phyloP scores from a whole-genome alignment of 2,329 filamentous ascomycete species.

The Aspergillus neotritici region DNA sequence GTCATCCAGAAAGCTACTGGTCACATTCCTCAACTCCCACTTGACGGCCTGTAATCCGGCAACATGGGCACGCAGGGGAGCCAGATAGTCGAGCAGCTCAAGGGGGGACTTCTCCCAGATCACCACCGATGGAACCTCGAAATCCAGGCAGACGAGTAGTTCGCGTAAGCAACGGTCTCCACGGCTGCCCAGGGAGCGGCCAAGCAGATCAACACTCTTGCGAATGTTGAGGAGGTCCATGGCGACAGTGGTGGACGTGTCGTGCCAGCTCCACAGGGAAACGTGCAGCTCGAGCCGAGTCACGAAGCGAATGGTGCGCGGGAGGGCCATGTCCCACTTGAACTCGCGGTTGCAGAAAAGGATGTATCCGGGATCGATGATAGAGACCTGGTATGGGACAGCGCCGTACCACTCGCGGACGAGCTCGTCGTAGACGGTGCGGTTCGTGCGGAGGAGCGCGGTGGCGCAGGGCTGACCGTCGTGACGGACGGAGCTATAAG shows the following conservation, averaged over 20 bases:
- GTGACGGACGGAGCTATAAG: no score
- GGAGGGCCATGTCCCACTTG: no score
- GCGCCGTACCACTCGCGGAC: slow-evolving; percentile 9
- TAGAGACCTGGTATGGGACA: slow-evolving; percentile 5
- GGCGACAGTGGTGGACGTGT: no score
- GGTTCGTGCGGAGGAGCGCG: slow-evolving; percentile 8
- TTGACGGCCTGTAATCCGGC: background rate
- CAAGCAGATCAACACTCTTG: slow-evolving; percentile 2
- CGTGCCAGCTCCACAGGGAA: no score
- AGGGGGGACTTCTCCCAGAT: slow-evolving; percentile 10
- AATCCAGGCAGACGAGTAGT: slow-evolving; percentile 2
- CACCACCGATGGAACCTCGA: slow-evolving; percentile 9
- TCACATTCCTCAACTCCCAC: slow-evolving; percentile 7
- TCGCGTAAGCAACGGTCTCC: background rate
- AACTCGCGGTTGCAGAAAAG: slow-evolving; percentile 10
- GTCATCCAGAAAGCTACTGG: slow-evolving; percentile 6
- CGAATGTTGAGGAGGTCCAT: slow-evolving; percentile 6
- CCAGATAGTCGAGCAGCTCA: slow-evolving; percentile 5
- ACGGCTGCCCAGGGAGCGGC: background rate
- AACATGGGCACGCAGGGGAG: slow-evolving; percentile 1
- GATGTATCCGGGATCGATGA: slow-evolving; percentile 9
- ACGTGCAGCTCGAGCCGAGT: slow-evolving; percentile 4
- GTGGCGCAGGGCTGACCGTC: slow-evolving; percentile 4
- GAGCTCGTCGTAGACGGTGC: slow-evolving; percentile 6
- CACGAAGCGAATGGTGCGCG: slow-evolving; percentile 5